Conservation (phyloP, 225 moss, liverwort and hornwort genomes). For the Pseudoscleropodium purum region DNA sequence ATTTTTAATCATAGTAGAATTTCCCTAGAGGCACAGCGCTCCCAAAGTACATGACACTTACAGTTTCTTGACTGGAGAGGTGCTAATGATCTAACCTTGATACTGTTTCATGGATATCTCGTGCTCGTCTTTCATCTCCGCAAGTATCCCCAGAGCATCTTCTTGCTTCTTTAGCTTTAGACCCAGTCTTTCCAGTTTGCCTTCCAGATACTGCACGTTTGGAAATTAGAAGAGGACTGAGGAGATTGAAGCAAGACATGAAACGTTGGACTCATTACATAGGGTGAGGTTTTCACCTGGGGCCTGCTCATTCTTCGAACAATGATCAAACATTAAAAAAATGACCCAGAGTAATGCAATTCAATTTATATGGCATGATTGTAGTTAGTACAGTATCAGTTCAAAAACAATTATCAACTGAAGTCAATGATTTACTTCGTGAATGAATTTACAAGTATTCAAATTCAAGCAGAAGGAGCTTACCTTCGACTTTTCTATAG, state of each 20-base stretch:
- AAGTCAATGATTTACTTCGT: not conserved
- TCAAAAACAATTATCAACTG: not conserved
- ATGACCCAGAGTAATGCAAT: not conserved
- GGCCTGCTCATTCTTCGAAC: not conserved
- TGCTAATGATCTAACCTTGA: constrained; percentile 1
- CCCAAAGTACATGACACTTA: not conserved
- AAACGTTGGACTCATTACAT: no score
- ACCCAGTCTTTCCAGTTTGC: not conserved
- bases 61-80: not conserved
- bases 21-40: not conserved
- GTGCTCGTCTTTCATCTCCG: not conserved
- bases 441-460: not conserved
- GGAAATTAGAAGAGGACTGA: not conserved
- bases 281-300: not conserved
- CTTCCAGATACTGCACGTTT: not conserved
- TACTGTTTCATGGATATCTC: not conserved
- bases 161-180: constrained; percentile 1
- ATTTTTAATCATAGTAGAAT: not conserved
- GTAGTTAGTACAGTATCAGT: not conserved
- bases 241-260: not conserved
- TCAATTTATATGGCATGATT: not conserved
- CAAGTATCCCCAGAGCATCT: not conserved
- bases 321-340: not conserved
- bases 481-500: not conserved
- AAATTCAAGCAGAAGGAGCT: not conserved